A percentile compares a stretch with the other conserved stretches of the same genome.
Conservation (phyloP, 2,329 filamentous ascomycete species). For the Cadophora malorum region DNA sequence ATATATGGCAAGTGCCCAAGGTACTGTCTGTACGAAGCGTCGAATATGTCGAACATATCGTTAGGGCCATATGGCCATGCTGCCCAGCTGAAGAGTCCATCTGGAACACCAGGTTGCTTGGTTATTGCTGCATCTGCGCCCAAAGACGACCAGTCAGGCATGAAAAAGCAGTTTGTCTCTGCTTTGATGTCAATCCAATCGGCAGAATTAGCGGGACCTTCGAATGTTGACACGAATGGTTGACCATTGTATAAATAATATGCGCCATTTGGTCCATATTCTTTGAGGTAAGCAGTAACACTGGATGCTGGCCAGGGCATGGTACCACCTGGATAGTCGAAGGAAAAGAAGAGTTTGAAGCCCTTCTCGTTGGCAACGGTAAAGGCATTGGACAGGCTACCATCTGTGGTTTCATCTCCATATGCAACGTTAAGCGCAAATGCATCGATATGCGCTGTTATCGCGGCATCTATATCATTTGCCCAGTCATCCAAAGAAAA, state of each 20-base stretch:
- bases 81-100: neutral
- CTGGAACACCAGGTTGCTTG: neutral
- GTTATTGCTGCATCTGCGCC: neutral
- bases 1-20: conserved; percentile 5
- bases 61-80: neutral
- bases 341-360: neutral
- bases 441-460: neutral
- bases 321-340: neutral
- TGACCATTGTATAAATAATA: neutral
- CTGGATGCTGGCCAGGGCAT: neutral
- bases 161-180: neutral
- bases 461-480: neutral
- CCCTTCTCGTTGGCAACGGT: neutral
- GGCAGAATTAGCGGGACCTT: neutral
- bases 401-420: neutral
- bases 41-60: neutral
- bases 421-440: neutral
- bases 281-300: neutral
- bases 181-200: neutral
- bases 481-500: neutral
- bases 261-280: neutral
- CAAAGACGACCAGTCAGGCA: neutral
- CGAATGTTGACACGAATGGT: neutral
- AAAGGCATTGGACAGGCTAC: neutral
- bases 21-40: neutral